Percentiles rank a stretch among this genome's conserved stretches.
Conservation (phyloP, 805 yeast species). For the Pichia sporocuriosa region DNA sequence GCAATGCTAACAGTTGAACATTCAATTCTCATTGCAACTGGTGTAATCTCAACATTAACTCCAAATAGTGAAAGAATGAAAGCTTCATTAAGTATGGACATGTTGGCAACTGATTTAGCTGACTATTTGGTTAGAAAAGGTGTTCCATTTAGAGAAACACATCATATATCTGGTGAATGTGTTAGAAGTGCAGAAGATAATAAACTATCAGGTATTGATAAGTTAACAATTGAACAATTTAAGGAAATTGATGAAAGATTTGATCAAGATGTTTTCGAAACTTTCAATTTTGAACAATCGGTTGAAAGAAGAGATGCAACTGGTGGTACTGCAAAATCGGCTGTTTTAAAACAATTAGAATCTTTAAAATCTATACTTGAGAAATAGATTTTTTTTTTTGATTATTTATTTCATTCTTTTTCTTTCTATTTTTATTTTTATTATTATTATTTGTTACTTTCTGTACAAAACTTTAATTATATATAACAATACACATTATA, state of each 20-base stretch:
- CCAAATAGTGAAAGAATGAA: constrained; percentile 74
- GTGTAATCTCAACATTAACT: constrained; percentile 82
- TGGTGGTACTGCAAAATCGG: constrained; percentile 94
- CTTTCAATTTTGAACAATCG: constrained; percentile 87
- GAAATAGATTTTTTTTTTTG: neutral
- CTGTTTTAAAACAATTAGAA: constrained; percentile 70
- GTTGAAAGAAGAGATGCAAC: constrained; percentile 95
- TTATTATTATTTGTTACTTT: no score
- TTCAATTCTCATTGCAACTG: constrained; percentile 90
- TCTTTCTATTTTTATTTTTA: no score
- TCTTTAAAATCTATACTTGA: constrained; percentile 20
- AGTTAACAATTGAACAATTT: constrained; percentile 71
- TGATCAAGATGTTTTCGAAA: constrained; percentile 68
- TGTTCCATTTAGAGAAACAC: constrained; percentile 98
- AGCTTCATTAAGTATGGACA: constrained; percentile 92
- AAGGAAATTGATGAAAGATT: constrained; percentile 75
- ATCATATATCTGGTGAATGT: constrained; percentile 97
- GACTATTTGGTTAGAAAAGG: constrained; percentile 96
- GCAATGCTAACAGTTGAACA: constrained; percentile 85
- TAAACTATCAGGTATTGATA: constrained; percentile 76
- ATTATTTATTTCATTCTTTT: no score
- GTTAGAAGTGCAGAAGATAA: constrained; percentile 84
- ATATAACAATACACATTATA: no score
- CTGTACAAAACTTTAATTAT: no score
- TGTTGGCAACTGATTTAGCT: constrained; percentile 98